Percentiles rank a stretch among this genome's conserved stretches.
Evolutionary conservation across 257 asterid species (phyloP).

Genomic region (Rhazya stricta): DNA sequence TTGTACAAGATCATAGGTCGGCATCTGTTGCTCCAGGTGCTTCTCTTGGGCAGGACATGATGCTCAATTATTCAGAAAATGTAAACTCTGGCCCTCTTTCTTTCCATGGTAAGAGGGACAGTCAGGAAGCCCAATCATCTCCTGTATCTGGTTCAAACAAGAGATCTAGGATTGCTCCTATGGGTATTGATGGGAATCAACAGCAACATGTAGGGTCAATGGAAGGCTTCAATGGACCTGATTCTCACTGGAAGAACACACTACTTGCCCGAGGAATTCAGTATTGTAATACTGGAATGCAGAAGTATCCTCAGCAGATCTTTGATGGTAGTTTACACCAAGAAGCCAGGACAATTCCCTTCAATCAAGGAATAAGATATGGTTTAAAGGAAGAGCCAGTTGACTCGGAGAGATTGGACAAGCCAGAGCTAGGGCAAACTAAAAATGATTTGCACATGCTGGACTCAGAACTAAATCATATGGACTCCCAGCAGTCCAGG

Average conservation of each 20-base stretch:
- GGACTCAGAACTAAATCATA: constrained; percentile 47
- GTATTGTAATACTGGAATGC: constrained; percentile 55
- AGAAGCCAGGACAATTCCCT: constrained; percentile 58
- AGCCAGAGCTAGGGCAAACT: constrained; percentile 41
- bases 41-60: constrained; percentile 71
- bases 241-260: constrained; percentile 75
- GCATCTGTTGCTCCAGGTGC: constrained; percentile 51
- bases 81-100: constrained; percentile 36
- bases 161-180: constrained; percentile 52
- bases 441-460: constrained; percentile 43
- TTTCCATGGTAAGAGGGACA: constrained; percentile 64
- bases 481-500: constrained; percentile 62
- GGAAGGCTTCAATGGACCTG: constrained; percentile 63
- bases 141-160: constrained; percentile 41
- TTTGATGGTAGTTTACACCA: constrained; percentile 68
- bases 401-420: constrained; percentile 69
- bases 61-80: constrained; percentile 49
- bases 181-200: constrained; percentile 47
- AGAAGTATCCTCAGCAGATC: constrained; percentile 60
- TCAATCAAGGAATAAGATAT: constrained; percentile 68
- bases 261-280: constrained; percentile 51
- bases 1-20: constrained; percentile 68
- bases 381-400: constrained; percentile 86
- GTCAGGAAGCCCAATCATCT: constrained; percentile 68
- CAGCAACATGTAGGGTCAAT: constrained; percentile 54